These are phyloP conservation scores for Polytrichum formosum DNA, from an alignment of 225 moss, liverwort and hornwort species.

Conservation along the genomic window DNA sequence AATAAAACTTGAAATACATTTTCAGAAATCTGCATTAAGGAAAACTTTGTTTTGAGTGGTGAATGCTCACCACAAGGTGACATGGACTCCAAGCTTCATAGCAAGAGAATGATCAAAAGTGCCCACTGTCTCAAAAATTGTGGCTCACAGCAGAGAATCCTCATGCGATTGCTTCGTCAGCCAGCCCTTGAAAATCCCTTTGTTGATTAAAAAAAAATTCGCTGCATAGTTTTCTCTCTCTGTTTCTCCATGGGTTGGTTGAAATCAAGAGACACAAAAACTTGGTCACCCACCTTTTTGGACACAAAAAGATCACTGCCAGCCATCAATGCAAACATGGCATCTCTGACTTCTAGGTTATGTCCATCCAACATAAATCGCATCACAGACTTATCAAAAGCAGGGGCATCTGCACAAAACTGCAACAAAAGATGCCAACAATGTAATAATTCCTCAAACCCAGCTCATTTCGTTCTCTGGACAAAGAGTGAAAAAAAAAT, in stretches of 20 bases:
- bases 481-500: not conserved
- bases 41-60: too few species aligned
- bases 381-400: constrained; percentile 63
- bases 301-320: constrained; percentile 73
- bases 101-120: constrained; percentile 81
- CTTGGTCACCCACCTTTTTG: constrained; percentile 56
- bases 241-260: constrained; percentile 61
- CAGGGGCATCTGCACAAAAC: constrained; percentile 40
- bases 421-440: not conserved
- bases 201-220: constrained; percentile 54
- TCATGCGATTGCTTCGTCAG: constrained; percentile 46
- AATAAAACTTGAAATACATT: too few species aligned
- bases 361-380: constrained; percentile 84
- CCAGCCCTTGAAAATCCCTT: constrained; percentile 72
- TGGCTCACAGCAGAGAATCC: constrained; percentile 39
- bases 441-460: too few species aligned
- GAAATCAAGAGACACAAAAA: constrained; percentile 64
- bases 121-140: constrained; percentile 66
- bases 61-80: constrained; percentile 55
- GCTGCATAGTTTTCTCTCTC: constrained; percentile 66
- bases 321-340: constrained; percentile 51
- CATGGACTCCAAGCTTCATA: constrained; percentile 89
- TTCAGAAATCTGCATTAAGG: too few species aligned
- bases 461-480: not conserved
- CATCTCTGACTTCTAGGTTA: constrained; percentile 51